Percentiles rank a stretch among this genome's conserved stretches.
These are phyloP conservation scores for Endoconidiophora laricicola DNA, from an alignment of 2,329 filamentous ascomycete species.

Conservation along the genomic window DNA sequence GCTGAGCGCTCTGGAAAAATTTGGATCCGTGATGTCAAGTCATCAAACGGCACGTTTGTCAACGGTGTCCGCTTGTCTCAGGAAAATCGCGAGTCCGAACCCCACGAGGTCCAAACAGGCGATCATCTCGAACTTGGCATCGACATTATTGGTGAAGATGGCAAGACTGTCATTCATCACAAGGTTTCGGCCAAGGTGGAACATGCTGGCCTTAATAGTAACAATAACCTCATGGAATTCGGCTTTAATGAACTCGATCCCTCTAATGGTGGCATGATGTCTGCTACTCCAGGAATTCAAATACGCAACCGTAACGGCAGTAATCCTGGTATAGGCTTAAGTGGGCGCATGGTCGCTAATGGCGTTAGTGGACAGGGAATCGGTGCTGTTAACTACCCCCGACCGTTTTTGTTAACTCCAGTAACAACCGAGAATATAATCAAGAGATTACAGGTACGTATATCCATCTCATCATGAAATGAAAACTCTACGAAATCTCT, in stretches of 20 bases:
- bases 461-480: not conserved
- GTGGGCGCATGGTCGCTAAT: constrained; percentile 42
- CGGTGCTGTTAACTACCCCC: constrained; percentile 51
- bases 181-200: constrained; percentile 96
- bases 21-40: constrained; percentile 94
- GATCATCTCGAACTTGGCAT: constrained; percentile 92
- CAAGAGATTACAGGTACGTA: constrained; percentile 63
- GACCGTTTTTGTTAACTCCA: constrained; percentile 74
- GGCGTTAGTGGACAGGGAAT: constrained; percentile 31
- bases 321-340: constrained; percentile 44
- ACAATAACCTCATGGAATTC: constrained; percentile 67
- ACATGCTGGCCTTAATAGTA: constrained; percentile 69
- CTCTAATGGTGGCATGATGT: constrained; percentile 55
- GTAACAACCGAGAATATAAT: constrained; percentile 91
- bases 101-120: constrained; percentile 77
- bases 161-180: constrained; percentile 96
- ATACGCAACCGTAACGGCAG: constrained; percentile 54
- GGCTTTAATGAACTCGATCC: constrained; percentile 87
- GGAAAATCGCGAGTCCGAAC: constrained; percentile 92
- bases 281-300: constrained; percentile 50
- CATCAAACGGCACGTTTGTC: constrained; percentile 96
- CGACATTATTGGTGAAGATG: constrained; percentile 96
- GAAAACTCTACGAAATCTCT: not conserved
- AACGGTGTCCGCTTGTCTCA: constrained; percentile 79
- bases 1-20: constrained; percentile 74